Base-by-base conservation (phyloP, 768 basidiomycete species). In the Hygrocybe punicea region DNA sequence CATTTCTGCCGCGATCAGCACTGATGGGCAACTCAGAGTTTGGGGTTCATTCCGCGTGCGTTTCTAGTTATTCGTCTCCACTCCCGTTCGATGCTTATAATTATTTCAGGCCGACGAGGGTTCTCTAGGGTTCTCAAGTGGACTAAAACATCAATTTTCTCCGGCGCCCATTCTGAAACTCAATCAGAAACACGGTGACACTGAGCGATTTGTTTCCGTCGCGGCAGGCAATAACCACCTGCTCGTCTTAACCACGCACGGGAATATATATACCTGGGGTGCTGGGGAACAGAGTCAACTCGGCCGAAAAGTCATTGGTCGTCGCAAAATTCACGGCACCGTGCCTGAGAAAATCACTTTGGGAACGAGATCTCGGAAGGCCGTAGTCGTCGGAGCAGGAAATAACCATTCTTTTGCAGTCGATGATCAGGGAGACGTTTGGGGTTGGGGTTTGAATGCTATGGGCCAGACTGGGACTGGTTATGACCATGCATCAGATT, bases 381-480 rank as follows among this genome's bases (percentile, higher is more conserved):
- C 75, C 45, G 84, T 86, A 11, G 74, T 73, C 40, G 75, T 98
- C 59, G 93, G 93, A 4, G 82, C 93, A 0, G 95, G 96, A 6
- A 80, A 81, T 51, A 91, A 85, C 71, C 89, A 91, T 65, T 95
- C 93, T 0, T 98, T 97, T 65, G 95, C 94, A 2, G 84, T 98
- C 56, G 88, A 93, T 68, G 82, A 88, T 52, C 74, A 78, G 6
- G 94, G 93, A 25, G 83, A 81, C 49, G 89, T 96, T 8, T 98
- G 87, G 86, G 93, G 84, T 11, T 98, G 96, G 96, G 96, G 96
- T n/a, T 77, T 94, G 58, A 97, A 98, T 71, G 91, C 77, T 71
- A 89, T 81, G 86, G 94, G 88, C 25, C 90, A 92, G 71, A 84
- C 83, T 1, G 90, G 89, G 33, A 85, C 87, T 0, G 81, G 80